Conservation (phyloP, 2,329 filamentous ascomycete genomes). For the Trichoderma arundinaceum region DNA sequence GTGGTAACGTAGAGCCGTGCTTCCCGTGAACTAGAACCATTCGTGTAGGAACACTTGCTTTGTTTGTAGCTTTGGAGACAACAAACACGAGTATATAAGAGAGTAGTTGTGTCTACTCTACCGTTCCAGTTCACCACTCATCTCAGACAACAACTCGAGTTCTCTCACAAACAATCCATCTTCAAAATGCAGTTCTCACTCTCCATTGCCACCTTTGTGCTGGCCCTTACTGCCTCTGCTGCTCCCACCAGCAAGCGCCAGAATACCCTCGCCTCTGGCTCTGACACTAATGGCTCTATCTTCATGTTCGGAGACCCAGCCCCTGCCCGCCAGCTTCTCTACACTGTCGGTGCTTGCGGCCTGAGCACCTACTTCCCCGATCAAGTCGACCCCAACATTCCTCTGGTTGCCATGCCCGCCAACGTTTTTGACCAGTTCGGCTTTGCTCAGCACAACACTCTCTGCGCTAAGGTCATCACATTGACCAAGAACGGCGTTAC, state of each 20-base stretch:
- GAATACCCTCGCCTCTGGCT: not conserved
- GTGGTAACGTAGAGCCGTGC: slow-evolving; percentile 2
- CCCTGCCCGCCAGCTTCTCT: slow-evolving; percentile 14
- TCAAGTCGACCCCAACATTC: slow-evolving; percentile 7
- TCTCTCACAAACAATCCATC: not conserved
- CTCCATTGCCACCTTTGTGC: slow-evolving; percentile 19
- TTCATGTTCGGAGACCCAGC: slow-evolving; percentile 29
- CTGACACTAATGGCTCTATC: slow-evolving; percentile 26
- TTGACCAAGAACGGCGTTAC: slow-evolving; percentile 29
- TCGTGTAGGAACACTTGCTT: not conserved
- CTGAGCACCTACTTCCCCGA: slow-evolving; percentile 30
- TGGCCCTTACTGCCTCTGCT: slow-evolving; percentile 29
- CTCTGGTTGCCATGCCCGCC: slow-evolving; percentile 29
- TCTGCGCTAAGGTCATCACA: slow-evolving; percentile 32
- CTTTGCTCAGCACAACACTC: slow-evolving; percentile 26
- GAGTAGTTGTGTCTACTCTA: not conserved
- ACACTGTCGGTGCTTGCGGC: slow-evolving; percentile 24
- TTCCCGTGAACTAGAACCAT: not conserved
- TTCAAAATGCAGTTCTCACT: slow-evolving; percentile 29
- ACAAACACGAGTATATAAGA: slow-evolving; percentile 4
- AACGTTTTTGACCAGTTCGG: slow-evolving; percentile 28
- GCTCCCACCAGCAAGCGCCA: slow-evolving; percentile 7
- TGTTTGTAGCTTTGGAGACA: not conserved
- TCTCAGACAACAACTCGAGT: not conserved
- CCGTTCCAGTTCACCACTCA: not conserved